A percentile compares a stretch with the other conserved stretches of the same genome.
phyloP scores from a whole-genome alignment of 2,329 filamentous ascomycete species.

The Colletotrichum aenigma region DNA sequence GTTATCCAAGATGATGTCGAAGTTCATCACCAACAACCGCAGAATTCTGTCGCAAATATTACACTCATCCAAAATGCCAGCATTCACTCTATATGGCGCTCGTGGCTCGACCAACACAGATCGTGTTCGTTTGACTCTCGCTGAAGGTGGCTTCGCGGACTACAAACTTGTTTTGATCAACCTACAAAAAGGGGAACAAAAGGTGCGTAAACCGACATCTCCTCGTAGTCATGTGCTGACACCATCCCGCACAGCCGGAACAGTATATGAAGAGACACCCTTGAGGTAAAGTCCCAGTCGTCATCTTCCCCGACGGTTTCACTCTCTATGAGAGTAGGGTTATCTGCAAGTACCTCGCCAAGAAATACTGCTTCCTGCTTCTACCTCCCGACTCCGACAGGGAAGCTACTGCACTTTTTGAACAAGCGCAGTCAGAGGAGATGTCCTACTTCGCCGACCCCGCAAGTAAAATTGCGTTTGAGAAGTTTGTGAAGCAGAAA shows the following conservation, averaged over 20 bases:
- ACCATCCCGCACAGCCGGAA: slow-evolving; percentile 31
- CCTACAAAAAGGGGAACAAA: slow-evolving; percentile 44
- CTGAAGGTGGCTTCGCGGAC: slow-evolving; percentile 46
- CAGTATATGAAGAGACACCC: slow-evolving; percentile 42
- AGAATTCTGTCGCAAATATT: slow-evolving; percentile 30
- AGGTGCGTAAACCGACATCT: slow-evolving; percentile 29
- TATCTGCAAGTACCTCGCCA: slow-evolving; percentile 51
- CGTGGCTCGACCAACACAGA: slow-evolving; percentile 46
- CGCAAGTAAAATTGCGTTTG: slow-evolving; percentile 45
- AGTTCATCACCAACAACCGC: slow-evolving; percentile 25
- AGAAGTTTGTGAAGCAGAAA: slow-evolving; percentile 47
- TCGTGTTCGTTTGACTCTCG: slow-evolving; percentile 45
- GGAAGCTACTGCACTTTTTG: slow-evolving; percentile 45
- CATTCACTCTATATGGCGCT: slow-evolving; percentile 45
- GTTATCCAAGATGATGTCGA: slow-evolving; percentile 28
- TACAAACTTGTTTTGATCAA: slow-evolving; percentile 42
- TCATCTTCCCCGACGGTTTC: slow-evolving; percentile 43
- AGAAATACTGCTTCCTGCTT: slow-evolving; percentile 48
- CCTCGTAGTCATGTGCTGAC: slow-evolving; percentile 26
- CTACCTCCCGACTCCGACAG: slow-evolving; percentile 40
- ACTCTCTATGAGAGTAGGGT: slow-evolving; percentile 50
- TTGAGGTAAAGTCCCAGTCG: slow-evolving; percentile 44
- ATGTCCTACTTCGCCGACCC: slow-evolving; percentile 48
- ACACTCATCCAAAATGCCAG: slow-evolving; percentile 41
- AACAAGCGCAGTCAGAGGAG: slow-evolving; percentile 46